phyloP scores from a whole-genome alignment of 129 eudicot species.

The Centella asiatica region DNA sequence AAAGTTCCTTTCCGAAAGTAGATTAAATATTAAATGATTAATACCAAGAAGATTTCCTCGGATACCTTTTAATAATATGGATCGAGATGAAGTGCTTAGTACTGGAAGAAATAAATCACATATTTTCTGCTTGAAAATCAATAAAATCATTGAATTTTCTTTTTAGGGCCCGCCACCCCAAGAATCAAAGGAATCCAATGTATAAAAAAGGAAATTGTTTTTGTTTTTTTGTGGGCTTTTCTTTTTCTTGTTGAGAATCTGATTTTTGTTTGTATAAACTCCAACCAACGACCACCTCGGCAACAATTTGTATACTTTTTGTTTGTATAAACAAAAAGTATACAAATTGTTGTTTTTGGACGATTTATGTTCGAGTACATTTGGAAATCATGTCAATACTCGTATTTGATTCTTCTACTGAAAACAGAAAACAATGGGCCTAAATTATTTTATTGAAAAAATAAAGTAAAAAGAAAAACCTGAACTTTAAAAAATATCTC shows the following conservation, averaged over 20 bases:
- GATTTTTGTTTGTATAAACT: not conserved
- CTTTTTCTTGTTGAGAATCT: not conserved
- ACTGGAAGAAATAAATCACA: no score
- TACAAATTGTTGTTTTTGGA: no score
- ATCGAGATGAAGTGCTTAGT: no score
- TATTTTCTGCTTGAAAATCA: not conserved
- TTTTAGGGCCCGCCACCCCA: no score
- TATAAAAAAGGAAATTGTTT: not conserved
- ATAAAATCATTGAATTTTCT: not conserved
- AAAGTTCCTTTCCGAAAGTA: not conserved
- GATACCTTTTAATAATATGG: no score
- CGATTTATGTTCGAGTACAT: no score
- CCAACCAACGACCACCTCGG: no score
- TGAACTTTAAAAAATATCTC: conserved; percentile 9
- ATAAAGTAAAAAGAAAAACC: conserved; percentile 6
- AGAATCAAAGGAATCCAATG: conserved; percentile 33
- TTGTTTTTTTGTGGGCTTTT: not conserved
- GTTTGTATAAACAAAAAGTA: no score
- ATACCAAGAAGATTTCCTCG: no score
- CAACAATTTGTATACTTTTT: no score
- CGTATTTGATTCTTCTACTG: no score
- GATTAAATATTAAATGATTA: not conserved
- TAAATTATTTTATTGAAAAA: not conserved
- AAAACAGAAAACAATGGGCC: not conserved
- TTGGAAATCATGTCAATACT: no score